These are phyloP conservation scores for Parastagonospora avenae DNA, from an alignment of 2,329 filamentous ascomycete genomes.

Conservation along the genomic window DNA sequence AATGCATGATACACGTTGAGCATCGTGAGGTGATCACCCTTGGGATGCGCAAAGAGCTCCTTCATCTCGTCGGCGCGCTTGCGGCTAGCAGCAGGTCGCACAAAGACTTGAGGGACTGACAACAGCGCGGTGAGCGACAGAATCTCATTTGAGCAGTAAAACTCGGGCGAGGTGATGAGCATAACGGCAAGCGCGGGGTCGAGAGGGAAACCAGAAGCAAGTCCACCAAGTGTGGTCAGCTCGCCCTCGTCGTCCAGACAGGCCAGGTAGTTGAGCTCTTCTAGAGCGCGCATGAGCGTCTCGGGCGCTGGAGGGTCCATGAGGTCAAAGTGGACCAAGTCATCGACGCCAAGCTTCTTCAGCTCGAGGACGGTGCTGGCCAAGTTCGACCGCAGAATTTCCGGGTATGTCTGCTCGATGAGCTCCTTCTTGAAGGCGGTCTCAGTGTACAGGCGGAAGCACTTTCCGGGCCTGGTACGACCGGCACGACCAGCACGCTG, in stretches of 20 bases:
- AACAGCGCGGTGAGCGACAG: conserved; percentile 92
- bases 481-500: conserved; percentile 98
- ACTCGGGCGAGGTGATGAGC: conserved; percentile 96
- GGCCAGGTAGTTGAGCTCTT: conserved; percentile 96
- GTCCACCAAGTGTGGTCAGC: conserved; percentile 79
- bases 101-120: conserved; percentile 92
- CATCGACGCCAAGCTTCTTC: conserved; percentile 95
- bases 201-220: conserved; percentile 93
- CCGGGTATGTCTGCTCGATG: conserved; percentile 95
- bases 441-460: conserved; percentile 96
- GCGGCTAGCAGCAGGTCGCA: conserved; percentile 81
- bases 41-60: conserved; percentile 84
- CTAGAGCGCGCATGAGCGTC: conserved; percentile 95
- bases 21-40: conserved; percentile 94
- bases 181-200: conserved; percentile 95
- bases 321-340: conserved; percentile 96
- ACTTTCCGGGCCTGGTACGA: conserved; percentile 97
- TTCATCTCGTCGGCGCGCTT: conserved; percentile 99
- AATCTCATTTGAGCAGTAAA: conserved; percentile 98
- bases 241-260: conserved; percentile 97
- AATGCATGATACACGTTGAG: conserved; percentile 98
- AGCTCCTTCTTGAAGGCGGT: conserved; percentile 96
- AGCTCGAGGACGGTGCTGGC: conserved; percentile 93
- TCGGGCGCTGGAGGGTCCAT: conserved; percentile 99
- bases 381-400: conserved; percentile 92